phyloP scores from a whole-genome alignment of 345 rosid species.

The Firmiana major region DNA sequence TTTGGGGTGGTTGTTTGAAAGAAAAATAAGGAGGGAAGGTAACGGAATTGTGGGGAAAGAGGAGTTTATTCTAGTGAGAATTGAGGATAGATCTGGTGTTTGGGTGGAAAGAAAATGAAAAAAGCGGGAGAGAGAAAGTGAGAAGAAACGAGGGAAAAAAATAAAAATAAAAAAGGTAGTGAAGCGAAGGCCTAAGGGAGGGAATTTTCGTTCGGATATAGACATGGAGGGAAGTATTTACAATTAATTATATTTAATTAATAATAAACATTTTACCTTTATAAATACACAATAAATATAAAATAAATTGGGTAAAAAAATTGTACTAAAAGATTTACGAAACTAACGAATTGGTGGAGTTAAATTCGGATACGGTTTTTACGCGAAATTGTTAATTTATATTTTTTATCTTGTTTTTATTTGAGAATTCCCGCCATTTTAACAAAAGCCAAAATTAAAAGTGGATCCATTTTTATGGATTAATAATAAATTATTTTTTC shows the following conservation, averaged over 20 bases:
- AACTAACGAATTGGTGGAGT: too few species aligned
- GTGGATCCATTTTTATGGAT: neutral
- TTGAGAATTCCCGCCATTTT: conserved; percentile 10
- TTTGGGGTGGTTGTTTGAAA: conserved; percentile 16
- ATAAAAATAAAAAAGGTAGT: neutral
- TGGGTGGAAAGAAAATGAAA: conserved; percentile 44
- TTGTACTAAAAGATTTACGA: too few species aligned
- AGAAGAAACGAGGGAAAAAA: conserved; percentile 56
- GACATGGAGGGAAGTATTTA: conserved; percentile 84
- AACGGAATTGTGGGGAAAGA: conserved; percentile 14
- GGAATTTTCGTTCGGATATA: conserved; percentile 88
- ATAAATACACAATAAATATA: neutral
- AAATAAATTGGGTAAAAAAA: too few species aligned
- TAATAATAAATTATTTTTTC: neutral
- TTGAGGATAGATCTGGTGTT: conserved; percentile 32
- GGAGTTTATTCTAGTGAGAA: conserved; percentile 6
- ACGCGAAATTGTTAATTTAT: too few species aligned
- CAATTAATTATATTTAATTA: neutral
- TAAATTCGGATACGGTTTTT: too few species aligned
- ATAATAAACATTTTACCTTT: neutral
- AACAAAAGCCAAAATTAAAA: neutral
- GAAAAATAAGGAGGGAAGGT: neutral
- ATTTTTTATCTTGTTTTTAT: neutral
- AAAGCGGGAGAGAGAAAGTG: conserved; percentile 40
- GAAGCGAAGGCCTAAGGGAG: conserved; percentile 29